Evolutionary conservation across 2,329 filamentous ascomycete genomes (phyloP).

Genomic region (Botrytis pseudocinerea): DNA sequence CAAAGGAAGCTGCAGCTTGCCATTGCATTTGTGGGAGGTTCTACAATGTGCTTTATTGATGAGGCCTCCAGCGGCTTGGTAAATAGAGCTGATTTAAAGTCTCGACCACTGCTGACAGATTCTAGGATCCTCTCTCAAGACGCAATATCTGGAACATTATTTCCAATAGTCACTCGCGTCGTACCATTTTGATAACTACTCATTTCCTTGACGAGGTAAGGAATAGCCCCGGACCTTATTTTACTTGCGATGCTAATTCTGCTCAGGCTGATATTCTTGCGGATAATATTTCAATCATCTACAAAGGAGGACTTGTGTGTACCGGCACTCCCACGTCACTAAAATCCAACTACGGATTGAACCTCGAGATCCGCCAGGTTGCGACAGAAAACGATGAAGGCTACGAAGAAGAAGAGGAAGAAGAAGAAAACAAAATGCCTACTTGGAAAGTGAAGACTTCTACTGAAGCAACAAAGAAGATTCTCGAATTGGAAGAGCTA

Average conservation of each 20-base stretch:
- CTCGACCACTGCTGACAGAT: not conserved
- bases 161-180: conserved; percentile 58
- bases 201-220: not conserved
- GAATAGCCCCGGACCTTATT: not conserved
- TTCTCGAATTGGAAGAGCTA: not conserved
- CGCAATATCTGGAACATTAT: conserved; percentile 70
- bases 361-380: not conserved
- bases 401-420: not conserved
- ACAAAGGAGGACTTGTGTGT: not conserved
- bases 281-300: not conserved
- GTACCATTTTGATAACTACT: conserved; percentile 49
- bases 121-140: conserved; percentile 56
- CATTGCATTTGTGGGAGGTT: conserved; percentile 68
- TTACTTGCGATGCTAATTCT: not conserved
- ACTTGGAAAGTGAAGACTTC: not conserved
- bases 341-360: not conserved
- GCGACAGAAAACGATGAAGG: not conserved
- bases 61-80: conserved; percentile 64
- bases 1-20: conserved; percentile 67
- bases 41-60: conserved; percentile 63
- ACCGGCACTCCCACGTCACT: not conserved
- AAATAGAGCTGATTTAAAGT: not conserved
- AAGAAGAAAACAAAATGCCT: not conserved
- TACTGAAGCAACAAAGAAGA: not conserved
- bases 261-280: not conserved